Base-by-base conservation (phyloP, 345 rosid species). In the Gossypium bickii region DNA sequence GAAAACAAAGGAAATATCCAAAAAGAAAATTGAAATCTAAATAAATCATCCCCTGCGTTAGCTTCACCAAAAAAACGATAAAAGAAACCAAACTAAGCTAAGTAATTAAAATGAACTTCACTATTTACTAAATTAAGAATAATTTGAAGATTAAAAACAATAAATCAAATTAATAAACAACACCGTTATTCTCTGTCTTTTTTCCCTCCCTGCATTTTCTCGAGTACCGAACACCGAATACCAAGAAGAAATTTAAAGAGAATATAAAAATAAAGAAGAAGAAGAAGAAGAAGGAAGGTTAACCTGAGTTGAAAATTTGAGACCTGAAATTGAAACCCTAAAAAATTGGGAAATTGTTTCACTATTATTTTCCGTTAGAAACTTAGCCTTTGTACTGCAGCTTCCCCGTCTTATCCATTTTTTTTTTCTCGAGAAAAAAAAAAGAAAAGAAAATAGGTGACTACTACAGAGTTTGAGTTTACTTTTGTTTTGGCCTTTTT, bases 11-110 rank as follows among this genome's bases (percentile, higher is more conserved):
- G 16, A 63, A 22, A 67, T 20, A 17, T 44, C 43, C 34, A 27
- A 29, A 61, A 22, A 18, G 43, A 57, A 65, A 62, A 71, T 17
- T 4, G 3, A 59, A 76, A n/a, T 20, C 18, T 4, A 34, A 60
- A 45, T 8, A 58, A 74, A 43, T 27, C 57, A 47, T 15, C 65
- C 51, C 62, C 74, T 12, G 10, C 17, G 58, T 55, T 24, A 53
- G 16, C 56, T 59, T 9, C 61, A 41, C 51, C 11, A 41, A 27
- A 34, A 34, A 65, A 72, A 67, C 58, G 34, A 75, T 65, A 43
- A 22, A 11, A 5, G 41, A 13, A 34, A 68, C 0, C 13, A 16
- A 81, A 78, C 17, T 49, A 80, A 75, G 52, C 51, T 41, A 74
- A 63, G 24, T 47, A 71, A 49, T 64, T 20, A 53, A 62, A 75